phyloP scores from a whole-genome alignment of 352 stramenopile genomes.

The Halophytophthora batemanensis region DNA sequence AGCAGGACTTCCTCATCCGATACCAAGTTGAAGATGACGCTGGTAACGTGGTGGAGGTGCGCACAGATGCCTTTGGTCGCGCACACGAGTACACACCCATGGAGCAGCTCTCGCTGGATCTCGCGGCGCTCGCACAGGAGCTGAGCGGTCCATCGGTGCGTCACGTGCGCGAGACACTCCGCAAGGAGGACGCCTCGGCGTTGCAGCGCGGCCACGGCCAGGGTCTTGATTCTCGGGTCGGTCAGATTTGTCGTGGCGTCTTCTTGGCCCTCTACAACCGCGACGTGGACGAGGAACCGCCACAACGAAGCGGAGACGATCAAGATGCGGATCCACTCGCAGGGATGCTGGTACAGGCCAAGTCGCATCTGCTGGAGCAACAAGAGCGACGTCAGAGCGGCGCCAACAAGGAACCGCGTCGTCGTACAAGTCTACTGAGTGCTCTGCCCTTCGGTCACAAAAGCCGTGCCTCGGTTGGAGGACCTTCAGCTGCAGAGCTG shows the following conservation, averaged over 20 bases:
- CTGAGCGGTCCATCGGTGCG: constrained; percentile 32
- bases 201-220: constrained; percentile 4
- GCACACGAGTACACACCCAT: constrained; percentile 40
- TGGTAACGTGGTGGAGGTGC: constrained; percentile 55
- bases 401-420: not conserved
- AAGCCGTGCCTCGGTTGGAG: constrained; percentile 4
- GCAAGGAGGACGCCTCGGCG: constrained; percentile 20
- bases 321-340: constrained; percentile 32
- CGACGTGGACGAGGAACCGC: constrained; percentile 38
- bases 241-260: constrained; percentile 50
- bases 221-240: constrained; percentile 13
- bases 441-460: constrained; percentile 8
- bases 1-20: constrained; percentile 59
- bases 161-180: constrained; percentile 32
- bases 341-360: constrained; percentile 45
- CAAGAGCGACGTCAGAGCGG: not conserved
- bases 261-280: constrained; percentile 64
- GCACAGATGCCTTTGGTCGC: constrained; percentile 65
- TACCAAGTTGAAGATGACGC: constrained; percentile 62
- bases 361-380: constrained; percentile 38
- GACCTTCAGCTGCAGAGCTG: no score
- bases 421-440: constrained; percentile 13
- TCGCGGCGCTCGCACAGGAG: constrained; percentile 44
- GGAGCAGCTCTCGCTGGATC: constrained; percentile 52
- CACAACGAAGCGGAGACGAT: constrained; percentile 12